phyloP scores from a whole-genome alignment of 1,139 yeast genomes.

The Hyphopichia pseudoburtonii region DNA sequence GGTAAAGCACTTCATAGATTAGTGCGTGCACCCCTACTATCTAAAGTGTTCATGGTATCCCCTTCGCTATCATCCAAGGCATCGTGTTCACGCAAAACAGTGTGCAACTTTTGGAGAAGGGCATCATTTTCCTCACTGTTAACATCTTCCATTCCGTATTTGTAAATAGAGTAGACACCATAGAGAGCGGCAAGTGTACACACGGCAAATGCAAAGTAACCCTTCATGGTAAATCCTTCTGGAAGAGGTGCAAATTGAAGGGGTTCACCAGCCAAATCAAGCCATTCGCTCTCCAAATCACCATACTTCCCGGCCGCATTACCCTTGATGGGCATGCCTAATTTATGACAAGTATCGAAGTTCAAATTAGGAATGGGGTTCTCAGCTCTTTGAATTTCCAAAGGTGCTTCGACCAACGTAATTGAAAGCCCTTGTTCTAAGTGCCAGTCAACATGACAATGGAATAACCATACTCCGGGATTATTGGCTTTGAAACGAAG shows the following conservation, averaged over 20 bases:
- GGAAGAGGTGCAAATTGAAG: constrained; percentile 68
- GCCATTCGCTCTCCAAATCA: constrained; percentile 43
- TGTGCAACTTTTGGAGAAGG: constrained; percentile 50
- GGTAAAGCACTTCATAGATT: background rate
- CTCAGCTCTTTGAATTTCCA: constrained; percentile 51
- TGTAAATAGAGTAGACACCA: constrained; percentile 73
- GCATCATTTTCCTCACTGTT: constrained; percentile 53
- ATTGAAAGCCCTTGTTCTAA: constrained; percentile 61
- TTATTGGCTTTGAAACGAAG: constrained; percentile 57
- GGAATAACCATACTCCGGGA: constrained; percentile 68
- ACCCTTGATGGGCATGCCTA: constrained; percentile 54
- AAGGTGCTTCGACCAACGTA: constrained; percentile 51
- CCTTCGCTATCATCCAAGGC: constrained; percentile 15
- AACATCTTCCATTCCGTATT: constrained; percentile 81
- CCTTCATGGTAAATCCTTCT: constrained; percentile 83
- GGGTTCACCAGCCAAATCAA: constrained; percentile 72
- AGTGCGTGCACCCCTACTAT: constrained; percentile 11
- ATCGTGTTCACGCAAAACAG: constrained; percentile 36
- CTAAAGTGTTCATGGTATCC: constrained; percentile 15
- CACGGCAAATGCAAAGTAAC: constrained; percentile 82
- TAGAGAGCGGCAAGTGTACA: constrained; percentile 76
- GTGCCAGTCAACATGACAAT: constrained; percentile 67
- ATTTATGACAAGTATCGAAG: constrained; percentile 55
- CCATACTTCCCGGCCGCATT: constrained; percentile 81
- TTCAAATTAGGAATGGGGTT: constrained; percentile 57